Conservation (phyloP, 2,329 filamentous ascomycete species). For the Colletotrichum euphorbiae region DNA sequence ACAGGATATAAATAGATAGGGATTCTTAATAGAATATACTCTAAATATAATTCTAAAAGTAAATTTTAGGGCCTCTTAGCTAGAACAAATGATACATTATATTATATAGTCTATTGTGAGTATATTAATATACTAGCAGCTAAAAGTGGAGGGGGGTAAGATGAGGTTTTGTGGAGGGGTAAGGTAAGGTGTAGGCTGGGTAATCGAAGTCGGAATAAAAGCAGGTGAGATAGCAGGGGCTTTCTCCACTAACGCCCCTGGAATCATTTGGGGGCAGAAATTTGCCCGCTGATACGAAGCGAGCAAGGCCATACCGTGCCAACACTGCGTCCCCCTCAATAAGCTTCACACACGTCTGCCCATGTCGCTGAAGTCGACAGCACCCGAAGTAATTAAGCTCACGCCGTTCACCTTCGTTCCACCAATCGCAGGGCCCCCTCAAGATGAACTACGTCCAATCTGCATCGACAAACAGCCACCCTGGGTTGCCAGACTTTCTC, state of each 20-base stretch:
- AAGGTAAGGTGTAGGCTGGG: no score
- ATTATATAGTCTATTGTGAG: no score
- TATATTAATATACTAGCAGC: no score
- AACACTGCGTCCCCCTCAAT: constrained; percentile 27
- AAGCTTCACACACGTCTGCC: constrained; percentile 22
- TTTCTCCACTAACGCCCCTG: constrained; percentile 10
- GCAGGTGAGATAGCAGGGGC: background rate
- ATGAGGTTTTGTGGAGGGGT: no score
- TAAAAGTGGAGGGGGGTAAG: no score
- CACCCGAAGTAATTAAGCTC: constrained; percentile 28
- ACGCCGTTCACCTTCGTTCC: constrained; percentile 7
- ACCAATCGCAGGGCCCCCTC: constrained; percentile 5
- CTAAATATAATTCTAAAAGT: no score
- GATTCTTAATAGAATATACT: no score
- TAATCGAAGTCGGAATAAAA: no score
- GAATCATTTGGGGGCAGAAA: background rate
- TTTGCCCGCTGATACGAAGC: constrained; percentile 18
- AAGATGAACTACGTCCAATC: background rate
- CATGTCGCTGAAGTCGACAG: background rate
- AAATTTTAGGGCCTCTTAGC: no score
- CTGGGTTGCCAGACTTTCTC: no score
- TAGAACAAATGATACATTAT: no score
- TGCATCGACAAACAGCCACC: background rate
- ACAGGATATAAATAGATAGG: no score
- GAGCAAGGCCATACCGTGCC: constrained; percentile 19